These are phyloP conservation scores for Maudiozyma saulgeensis DNA, from an alignment of 805 yeast genomes.

Conservation along the genomic window DNA sequence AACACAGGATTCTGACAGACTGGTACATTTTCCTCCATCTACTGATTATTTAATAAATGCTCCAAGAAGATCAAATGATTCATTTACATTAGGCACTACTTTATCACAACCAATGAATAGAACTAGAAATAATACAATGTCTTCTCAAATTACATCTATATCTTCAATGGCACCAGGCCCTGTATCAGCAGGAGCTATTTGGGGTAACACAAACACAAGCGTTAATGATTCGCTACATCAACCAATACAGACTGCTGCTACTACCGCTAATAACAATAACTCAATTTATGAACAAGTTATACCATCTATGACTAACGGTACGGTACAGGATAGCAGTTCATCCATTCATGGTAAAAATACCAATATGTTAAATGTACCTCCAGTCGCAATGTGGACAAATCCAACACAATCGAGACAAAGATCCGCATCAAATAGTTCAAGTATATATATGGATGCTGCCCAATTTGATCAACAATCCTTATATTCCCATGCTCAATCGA, in stretches of 20 bases:
- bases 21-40: conserved; percentile 23
- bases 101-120: conserved; percentile 20
- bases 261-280: conserved; percentile 7
- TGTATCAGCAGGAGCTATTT: conserved; percentile 17
- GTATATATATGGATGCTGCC: conserved; percentile 26
- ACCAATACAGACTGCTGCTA: background rate
- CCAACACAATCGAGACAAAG: conserved; percentile 16
- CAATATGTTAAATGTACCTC: conserved; percentile 5
- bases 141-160: conserved; percentile 29
- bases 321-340: background rate
- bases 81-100: conserved; percentile 14
- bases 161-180: conserved; percentile 19
- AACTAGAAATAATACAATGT: conserved; percentile 28
- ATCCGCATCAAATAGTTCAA: conserved; percentile 28
- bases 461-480: conserved; percentile 18
- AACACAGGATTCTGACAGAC: conserved; percentile 20
- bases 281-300: conserved; percentile 10
- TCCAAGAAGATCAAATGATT: conserved; percentile 27
- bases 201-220: conserved; percentile 21
- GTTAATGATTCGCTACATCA: conserved; percentile 7
- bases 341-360: background rate
- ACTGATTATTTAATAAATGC: conserved; percentile 16
- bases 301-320: conserved; percentile 8
- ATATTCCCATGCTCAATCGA: conserved; percentile 16
- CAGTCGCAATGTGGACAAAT: conserved; percentile 8